phyloP scores from a whole-genome alignment of 495 filamentous ascomycete species.

The Bryoglossum gracile region DNA sequence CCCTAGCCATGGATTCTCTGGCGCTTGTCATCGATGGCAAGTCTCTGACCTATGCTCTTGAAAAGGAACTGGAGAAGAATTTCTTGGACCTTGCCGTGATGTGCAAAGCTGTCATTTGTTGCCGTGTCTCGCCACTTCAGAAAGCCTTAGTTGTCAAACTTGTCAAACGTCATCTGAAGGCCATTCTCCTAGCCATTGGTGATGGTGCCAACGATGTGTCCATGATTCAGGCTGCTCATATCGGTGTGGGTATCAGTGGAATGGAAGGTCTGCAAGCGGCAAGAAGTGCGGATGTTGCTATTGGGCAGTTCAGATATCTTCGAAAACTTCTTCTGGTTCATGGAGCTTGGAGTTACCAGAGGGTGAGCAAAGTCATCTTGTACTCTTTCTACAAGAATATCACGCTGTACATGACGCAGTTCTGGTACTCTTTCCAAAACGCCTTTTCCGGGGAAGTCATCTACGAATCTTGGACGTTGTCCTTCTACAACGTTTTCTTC shows the following conservation, averaged over 20 bases:
- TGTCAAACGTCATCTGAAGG: conserved; percentile 90
- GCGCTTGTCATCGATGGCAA: conserved; percentile 97
- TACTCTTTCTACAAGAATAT: conserved; percentile 99
- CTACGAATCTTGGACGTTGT: conserved; percentile 98
- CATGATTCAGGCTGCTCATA: conserved; percentile 99
- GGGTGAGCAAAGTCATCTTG: conserved; percentile 90
- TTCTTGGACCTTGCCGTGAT: conserved; percentile 90
- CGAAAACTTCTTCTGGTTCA: conserved; percentile 94
- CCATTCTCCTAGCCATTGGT: conserved; percentile 90
- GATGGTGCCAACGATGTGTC: conserved; percentile 98
- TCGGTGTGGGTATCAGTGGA: conserved; percentile 96
- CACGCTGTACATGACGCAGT: conserved; percentile 96
- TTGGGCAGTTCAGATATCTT: conserved; percentile 93
- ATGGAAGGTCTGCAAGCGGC: conserved; percentile 98
- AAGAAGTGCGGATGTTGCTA: conserved; percentile 89
- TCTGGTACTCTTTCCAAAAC: conserved; percentile 99
- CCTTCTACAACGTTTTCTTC: conserved; percentile 99
- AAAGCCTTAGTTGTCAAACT: conserved; percentile 98
- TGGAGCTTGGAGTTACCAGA: conserved; percentile 95
- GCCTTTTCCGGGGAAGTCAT: conserved; percentile 97
- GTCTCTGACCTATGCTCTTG: conserved; percentile 87
- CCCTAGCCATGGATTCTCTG: conserved; percentile 74
- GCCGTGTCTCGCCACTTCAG: conserved; percentile 97
- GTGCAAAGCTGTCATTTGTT: conserved; percentile 99
- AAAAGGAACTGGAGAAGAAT: conserved; percentile 86